Base-by-base conservation (phyloP, 2,329 filamentous ascomycete species). In the Zopfia rhizophila region DNA sequence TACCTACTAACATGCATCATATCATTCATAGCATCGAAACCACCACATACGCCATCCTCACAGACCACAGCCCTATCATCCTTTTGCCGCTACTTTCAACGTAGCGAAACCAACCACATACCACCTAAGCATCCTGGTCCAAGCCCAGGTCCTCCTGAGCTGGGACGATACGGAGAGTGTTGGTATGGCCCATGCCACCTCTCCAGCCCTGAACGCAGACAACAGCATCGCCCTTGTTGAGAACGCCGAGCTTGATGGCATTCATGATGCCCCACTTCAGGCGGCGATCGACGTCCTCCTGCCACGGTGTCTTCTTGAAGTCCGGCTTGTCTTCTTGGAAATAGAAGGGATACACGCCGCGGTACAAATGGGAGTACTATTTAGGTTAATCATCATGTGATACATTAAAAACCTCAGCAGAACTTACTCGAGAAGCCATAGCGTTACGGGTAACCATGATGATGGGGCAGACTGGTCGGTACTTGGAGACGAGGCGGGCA, bases 391-490 rank as follows among this genome's bases (percentile, higher is more conserved):
- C 30, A 44, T 46, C 10, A 24, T 8, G 23, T 27, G 19, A 12
- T 40, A 24, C 13, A 10, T 27, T 23, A 22, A 3, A 37, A 27
- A 38, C 29, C 25, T n/a, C 27, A 8, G 22, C 16, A 13, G 14
- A 61, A 71, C 78, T 74, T 75, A 82, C 79, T 60, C 94, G 84
- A 50, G 91, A 89, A 39, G 94, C 90, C 58, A 83, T 85, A 36
- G 85, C 78, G 73, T 89, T 96, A 66, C 94, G 88, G 57, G 93
- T 96, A 56, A 99, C 90, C 93, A 97, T 97, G 82, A 99, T 93
- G 79, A 99, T 97, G 64, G 94, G 94, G 85, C 93, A 97, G 56
- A 97, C 92, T 38, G 94, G 94, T 69, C 94, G 90, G 82, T 97
- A 99, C 82, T 99, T 99, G 80, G 93, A 96, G 60, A 97, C 82